Conservation (phyloP, 495 filamentous ascomycete genomes). For the Elasticomyces elasticus region DNA sequence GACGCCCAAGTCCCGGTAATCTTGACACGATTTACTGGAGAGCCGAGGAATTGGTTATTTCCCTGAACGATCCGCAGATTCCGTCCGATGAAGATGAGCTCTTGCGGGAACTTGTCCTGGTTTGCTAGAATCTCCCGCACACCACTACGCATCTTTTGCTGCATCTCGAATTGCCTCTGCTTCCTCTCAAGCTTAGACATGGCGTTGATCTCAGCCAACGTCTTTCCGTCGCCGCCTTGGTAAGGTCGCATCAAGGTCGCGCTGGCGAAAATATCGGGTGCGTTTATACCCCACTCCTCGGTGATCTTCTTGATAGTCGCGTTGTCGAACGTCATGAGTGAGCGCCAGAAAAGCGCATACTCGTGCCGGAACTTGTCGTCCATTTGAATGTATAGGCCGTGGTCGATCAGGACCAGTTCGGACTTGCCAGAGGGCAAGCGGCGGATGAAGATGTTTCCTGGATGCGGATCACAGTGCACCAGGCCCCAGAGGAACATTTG, state of each 20-base stretch:
- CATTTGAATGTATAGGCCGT: constrained; percentile 92
- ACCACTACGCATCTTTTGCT: constrained; percentile 70
- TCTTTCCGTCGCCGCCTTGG: constrained; percentile 65
- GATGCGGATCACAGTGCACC: constrained; percentile 93
- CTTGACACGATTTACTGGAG: constrained; percentile 89
- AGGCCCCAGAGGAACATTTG: constrained; percentile 95
- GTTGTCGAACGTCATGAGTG: constrained; percentile 89
- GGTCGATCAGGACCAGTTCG: constrained; percentile 91
- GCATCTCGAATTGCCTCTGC: constrained; percentile 68
- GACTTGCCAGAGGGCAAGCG: constrained; percentile 69
- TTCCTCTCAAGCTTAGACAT: constrained; percentile 42
- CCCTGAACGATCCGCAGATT: constrained; percentile 88
- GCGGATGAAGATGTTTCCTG: constrained; percentile 92
- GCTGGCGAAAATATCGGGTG: constrained; percentile 79
- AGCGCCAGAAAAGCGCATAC: constrained; percentile 89
- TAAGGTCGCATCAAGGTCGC: constrained; percentile 87
- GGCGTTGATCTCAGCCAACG: constrained; percentile 45
- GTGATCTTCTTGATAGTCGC: constrained; percentile 61
- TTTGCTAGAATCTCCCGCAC: constrained; percentile 77
- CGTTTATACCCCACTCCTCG: constrained; percentile 71
- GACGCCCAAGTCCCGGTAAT: constrained; percentile 88
- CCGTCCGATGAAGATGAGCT: constrained; percentile 89
- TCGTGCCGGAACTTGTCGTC: constrained; percentile 72
- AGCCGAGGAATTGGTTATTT: constrained; percentile 77
- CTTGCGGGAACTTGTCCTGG: constrained; percentile 83